Conservation (phyloP, 805 yeast species). For the Teunomyces cretensis region DNA sequence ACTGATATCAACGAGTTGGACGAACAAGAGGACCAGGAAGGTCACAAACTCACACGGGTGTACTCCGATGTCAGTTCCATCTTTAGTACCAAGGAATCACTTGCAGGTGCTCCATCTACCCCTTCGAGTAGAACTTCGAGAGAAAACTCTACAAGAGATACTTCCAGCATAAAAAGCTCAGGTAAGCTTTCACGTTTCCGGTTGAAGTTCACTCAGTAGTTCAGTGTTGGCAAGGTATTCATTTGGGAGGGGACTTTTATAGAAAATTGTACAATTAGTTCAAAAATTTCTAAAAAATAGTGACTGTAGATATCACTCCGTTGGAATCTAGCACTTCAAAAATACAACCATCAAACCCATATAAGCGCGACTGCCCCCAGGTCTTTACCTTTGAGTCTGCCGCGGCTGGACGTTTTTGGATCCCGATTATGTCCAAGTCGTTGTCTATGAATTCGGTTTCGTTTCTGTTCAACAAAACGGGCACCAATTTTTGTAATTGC, state of each 20-base stretch:
- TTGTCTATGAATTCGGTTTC: conserved; percentile 40
- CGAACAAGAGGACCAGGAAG: conserved; percentile 9
- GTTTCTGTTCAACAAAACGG: conserved; percentile 38
- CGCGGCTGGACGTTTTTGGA: conserved; percentile 5
- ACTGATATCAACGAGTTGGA: neutral
- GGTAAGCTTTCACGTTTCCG: conserved; percentile 8
- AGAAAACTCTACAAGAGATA: neutral
- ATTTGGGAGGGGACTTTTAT: neutral
- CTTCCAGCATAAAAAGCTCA: neutral
- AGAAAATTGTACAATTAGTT: neutral
- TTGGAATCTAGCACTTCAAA: conserved; percentile 43
- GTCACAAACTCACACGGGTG: conserved; percentile 16
- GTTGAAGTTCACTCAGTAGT: conserved; percentile 7
- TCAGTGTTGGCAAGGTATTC: too few species aligned
- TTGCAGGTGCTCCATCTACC: conserved; percentile 1
- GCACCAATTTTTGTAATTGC: conserved; percentile 18
- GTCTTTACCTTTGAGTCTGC: conserved; percentile 23
- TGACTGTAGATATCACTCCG: conserved; percentile 36
- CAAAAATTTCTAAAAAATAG: conserved; percentile 35
- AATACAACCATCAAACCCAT: conserved; percentile 39
- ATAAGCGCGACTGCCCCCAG: conserved; percentile 44
- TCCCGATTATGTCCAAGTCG: conserved; percentile 33
- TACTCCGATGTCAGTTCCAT: conserved; percentile 30
- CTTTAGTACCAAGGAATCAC: conserved; percentile 19
- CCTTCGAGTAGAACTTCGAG: neutral